phyloP scores from a whole-genome alignment of 2,329 filamentous ascomycete species.

The Zymoseptoria ardabiliae region DNA sequence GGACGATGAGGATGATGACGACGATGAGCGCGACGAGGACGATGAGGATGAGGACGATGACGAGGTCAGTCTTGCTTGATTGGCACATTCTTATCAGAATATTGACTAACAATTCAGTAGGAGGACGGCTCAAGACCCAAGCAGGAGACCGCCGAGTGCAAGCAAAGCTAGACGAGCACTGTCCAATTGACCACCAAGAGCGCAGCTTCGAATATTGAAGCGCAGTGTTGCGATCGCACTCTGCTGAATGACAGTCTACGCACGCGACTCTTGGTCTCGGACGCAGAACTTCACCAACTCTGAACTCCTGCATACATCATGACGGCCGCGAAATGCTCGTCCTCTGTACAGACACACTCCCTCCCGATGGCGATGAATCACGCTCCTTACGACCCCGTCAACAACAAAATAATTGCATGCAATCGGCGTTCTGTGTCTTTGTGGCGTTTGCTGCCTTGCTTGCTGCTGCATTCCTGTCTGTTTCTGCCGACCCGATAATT shows the following conservation, averaged over 20 bases:
- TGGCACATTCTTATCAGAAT: background rate
- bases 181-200: background rate
- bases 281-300: background rate
- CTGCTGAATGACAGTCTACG: background rate
- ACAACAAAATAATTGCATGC: constrained; percentile 1
- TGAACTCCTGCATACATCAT: background rate
- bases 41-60: constrained; percentile 57
- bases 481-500: background rate
- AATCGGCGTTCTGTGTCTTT: constrained; percentile 2
- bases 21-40: constrained; percentile 70
- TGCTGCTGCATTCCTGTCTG: background rate
- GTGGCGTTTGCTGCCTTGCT: background rate
- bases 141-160: constrained; percentile 91
- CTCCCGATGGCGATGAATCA: background rate
- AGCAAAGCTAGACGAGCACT: constrained; percentile 64
- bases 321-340: background rate
- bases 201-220: background rate
- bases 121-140: constrained; percentile 84
- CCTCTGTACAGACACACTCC: background rate
- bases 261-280: background rate
- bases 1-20: constrained; percentile 86
- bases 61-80: constrained; percentile 33
- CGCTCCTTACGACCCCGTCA: background rate
- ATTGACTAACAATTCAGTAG: constrained; percentile 42
- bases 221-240: background rate